Evolutionary conservation across 371 early-diverging fungal genomes (phyloP).

Genomic region (Phascolomyces articulosus): DNA sequence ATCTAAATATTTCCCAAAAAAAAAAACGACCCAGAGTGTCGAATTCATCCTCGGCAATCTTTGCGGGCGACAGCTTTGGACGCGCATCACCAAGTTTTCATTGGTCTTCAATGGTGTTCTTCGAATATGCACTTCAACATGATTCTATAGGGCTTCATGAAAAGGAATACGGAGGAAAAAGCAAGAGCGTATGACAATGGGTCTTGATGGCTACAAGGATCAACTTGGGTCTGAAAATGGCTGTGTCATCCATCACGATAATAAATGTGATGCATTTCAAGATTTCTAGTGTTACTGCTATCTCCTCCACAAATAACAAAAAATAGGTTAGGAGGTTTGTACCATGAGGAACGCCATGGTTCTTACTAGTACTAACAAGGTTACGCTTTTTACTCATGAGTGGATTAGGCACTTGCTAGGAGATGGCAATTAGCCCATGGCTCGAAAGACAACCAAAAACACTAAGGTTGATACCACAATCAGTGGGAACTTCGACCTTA

Average conservation of each 20-base stretch:
- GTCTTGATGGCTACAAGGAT: not conserved
- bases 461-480: slow-evolving; percentile 6
- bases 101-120: no score
- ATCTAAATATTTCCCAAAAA: no score
- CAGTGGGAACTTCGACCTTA: not conserved
- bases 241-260: slow-evolving; percentile 12
- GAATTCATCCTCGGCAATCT: slow-evolving; percentile 26
- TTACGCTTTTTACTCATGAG: not conserved
- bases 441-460: slow-evolving; percentile 9
- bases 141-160: not conserved
- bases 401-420: slow-evolving; percentile 6
- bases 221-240: not conserved
- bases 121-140: not conserved
- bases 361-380: slow-evolving; percentile 8
- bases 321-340: not conserved
- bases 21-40: slow-evolving; percentile 13
- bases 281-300: not conserved
- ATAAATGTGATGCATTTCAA: slow-evolving; percentile 7
- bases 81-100: slow-evolving; percentile 14
- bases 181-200: not conserved
- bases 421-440: slow-evolving; percentile 1
- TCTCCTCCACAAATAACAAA: not conserved
- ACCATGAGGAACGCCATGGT: slow-evolving; percentile 1
- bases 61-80: slow-evolving; percentile 21
- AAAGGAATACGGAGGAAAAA: slow-evolving; percentile 3